These are phyloP conservation scores for Diaporthe helianthi DNA, from an alignment of 2,329 filamentous ascomycete species.

Conservation along the genomic window DNA sequence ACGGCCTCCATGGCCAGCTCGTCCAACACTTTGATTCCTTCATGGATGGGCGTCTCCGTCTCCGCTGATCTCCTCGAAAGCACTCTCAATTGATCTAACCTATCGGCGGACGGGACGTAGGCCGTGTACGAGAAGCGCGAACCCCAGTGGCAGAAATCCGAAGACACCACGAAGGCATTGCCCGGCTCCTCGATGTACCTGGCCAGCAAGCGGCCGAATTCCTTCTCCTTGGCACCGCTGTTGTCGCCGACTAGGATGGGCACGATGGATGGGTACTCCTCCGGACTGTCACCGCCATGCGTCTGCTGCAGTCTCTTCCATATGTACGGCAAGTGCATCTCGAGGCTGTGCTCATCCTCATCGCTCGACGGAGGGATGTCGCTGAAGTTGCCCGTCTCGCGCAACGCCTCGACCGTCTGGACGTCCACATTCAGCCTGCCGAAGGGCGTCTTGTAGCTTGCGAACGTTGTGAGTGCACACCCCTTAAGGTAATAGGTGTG, in stretches of 20 bases:
- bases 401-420: constrained; percentile 58
- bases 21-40: constrained; percentile 84
- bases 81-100: constrained; percentile 49
- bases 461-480: constrained; percentile 77
- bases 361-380: constrained; percentile 73
- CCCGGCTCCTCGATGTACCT: constrained; percentile 77
- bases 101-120: constrained; percentile 64
- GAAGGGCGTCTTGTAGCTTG: constrained; percentile 75
- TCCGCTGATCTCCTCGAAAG: constrained; percentile 45
- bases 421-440: constrained; percentile 73
- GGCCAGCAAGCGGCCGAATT: constrained; percentile 73
- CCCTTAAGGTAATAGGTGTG: constrained; percentile 84
- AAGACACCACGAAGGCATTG: constrained; percentile 87
- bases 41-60: constrained; percentile 69
- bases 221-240: constrained; percentile 67
- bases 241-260: constrained; percentile 88
- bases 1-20: constrained; percentile 84
- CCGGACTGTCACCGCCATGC: constrained; percentile 47
- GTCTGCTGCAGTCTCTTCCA: constrained; percentile 73
- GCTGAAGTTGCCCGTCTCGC: constrained; percentile 60
- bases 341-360: constrained; percentile 87
- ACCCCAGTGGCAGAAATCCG: constrained; percentile 98
- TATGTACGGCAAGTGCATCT: constrained; percentile 96
- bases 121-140: constrained; percentile 81
- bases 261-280: constrained; percentile 74